Conservation (phyloP, 768 basidiomycete genomes). For the Hirschioporus abietinus region DNA sequence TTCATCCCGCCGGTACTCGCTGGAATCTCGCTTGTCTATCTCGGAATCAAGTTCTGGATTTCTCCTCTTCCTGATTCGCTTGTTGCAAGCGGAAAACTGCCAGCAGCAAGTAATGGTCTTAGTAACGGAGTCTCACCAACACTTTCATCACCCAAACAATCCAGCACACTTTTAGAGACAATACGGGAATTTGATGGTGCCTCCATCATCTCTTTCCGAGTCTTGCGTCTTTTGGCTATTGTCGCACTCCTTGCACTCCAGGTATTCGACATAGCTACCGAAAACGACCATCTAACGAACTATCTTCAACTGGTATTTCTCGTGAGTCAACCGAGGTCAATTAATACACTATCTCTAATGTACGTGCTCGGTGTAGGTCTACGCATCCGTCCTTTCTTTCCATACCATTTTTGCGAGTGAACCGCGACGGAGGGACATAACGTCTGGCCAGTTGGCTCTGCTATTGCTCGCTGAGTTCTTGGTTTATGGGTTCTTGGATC, state of each 20-base stretch:
- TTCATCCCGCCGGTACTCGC: neutral
- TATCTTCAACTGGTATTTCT: neutral
- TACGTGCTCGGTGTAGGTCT: neutral
- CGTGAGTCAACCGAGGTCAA: neutral
- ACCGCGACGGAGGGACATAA: neutral
- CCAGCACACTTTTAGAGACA: neutral
- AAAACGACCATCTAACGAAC: neutral
- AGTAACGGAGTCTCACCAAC: neutral
- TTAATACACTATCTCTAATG: neutral
- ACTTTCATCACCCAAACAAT: neutral
- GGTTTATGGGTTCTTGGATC: neutral
- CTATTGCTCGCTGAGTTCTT: neutral
- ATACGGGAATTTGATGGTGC: neutral
- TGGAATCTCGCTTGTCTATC: neutral
- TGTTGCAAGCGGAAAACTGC: neutral
- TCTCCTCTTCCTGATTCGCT: neutral
- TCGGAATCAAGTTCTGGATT: neutral
- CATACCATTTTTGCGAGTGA: neutral
- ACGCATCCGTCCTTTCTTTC: neutral
- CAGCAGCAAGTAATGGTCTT: neutral
- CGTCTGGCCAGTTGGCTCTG: neutral
- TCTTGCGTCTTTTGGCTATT: neutral
- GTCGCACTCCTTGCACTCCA: neutral
- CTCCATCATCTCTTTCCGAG: slow-evolving; percentile 1
- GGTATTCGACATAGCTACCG: neutral